Conservation (phyloP, 495 filamentous ascomycete genomes). For the Oleoguttula mirabilis region DNA sequence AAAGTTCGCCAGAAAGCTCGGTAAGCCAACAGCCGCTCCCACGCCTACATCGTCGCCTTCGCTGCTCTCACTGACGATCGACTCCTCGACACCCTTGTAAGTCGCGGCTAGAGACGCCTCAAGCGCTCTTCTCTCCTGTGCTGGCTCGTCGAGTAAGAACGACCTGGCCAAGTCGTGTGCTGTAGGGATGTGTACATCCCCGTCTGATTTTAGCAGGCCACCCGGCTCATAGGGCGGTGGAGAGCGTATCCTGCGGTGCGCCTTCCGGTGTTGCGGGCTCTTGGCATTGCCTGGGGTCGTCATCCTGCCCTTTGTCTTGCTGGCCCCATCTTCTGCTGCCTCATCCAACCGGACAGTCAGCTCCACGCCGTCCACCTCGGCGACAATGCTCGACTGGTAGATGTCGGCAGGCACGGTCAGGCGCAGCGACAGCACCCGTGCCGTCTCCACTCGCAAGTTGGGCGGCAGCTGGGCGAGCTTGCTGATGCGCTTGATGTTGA, state of each 20-base stretch:
- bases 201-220: conserved; percentile 22
- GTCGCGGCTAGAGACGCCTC: conserved; percentile 61
- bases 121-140: conserved; percentile 60
- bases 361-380: conserved; percentile 61
- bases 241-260: conserved; percentile 19
- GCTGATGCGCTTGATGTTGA: conserved; percentile 58
- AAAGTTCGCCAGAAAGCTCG: conserved; percentile 69
- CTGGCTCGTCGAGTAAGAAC: conserved; percentile 71
- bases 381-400: conserved; percentile 61
- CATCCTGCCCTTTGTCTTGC: neutral
- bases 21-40: conserved; percentile 60
- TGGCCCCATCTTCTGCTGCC: conserved; percentile 8
- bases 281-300: conserved; percentile 5
- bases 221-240: conserved; percentile 26
- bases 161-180: conserved; percentile 77
- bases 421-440: conserved; percentile 55
- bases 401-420: conserved; percentile 73
- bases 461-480: conserved; percentile 58
- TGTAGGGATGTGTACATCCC: conserved; percentile 50
- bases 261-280: conserved; percentile 13
- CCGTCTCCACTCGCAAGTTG: conserved; percentile 54
- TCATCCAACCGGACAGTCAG: conserved; percentile 8
- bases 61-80: conserved; percentile 24
- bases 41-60: conserved; percentile 61
- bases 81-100: conserved; percentile 49